Conservation (phyloP, 176 grass and related monocot species). For the Aegilops longissima region DNA sequence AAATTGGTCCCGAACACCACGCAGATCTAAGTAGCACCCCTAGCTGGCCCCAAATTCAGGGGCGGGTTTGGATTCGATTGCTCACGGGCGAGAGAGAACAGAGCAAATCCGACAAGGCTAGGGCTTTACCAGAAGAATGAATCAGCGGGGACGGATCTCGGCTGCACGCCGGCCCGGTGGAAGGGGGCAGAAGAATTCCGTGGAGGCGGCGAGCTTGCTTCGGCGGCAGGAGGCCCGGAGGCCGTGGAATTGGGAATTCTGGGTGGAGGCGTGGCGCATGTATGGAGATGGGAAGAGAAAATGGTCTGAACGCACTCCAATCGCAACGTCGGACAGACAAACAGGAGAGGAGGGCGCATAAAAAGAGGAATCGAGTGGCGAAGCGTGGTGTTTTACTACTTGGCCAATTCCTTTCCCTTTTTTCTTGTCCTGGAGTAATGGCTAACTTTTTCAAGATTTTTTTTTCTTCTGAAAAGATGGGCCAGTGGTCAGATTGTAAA, state of each 20-base stretch:
- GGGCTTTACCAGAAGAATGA: slow-evolving; percentile 10
- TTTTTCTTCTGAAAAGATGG: neutral
- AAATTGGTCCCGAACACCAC: neutral
- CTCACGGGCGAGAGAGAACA: neutral
- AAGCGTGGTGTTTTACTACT: neutral
- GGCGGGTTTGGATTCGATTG: neutral
- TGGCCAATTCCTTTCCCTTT: neutral
- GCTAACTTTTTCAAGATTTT: neutral
- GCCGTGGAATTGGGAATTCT: slow-evolving; percentile 28
- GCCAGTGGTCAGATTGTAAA: neutral
- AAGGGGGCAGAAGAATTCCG: neutral
- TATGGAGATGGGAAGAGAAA: slow-evolving; percentile 21
- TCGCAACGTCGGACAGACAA: slow-evolving; percentile 30
- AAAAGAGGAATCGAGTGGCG: neutral
- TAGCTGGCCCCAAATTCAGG: neutral
- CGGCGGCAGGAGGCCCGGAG: neutral
- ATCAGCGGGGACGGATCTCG: slow-evolving; percentile 24
- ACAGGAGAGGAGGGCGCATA: neutral
- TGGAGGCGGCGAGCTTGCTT: slow-evolving; percentile 5
- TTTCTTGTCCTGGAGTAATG: neutral
- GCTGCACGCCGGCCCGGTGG: neutral
- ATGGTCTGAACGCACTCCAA: slow-evolving; percentile 35
- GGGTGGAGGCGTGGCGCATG: slow-evolving; percentile 14
- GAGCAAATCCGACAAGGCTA: neutral
- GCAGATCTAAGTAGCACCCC: slow-evolving; percentile 28